Evolutionary conservation across 2,329 filamentous ascomycete genomes (phyloP), one percentile per base, ranked within the genome.

Genomic region (Penicillium polonicum): DNA sequence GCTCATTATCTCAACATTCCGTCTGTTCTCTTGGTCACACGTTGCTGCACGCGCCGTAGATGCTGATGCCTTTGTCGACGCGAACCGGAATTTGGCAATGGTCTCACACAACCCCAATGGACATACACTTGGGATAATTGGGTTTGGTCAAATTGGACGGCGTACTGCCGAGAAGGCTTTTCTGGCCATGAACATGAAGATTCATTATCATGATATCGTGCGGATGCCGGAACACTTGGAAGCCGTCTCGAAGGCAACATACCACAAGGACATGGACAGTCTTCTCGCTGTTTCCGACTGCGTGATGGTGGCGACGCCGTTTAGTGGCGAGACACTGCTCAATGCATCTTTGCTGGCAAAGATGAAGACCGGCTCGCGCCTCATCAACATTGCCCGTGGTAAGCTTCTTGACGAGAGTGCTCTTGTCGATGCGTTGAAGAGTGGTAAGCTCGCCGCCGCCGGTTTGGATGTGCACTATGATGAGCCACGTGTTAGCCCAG

Each of bases 1-100:
- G 67, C 82, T 88, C 65, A 83, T 91, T 64, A 82, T 92, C 49
- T 83, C 83, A 9, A 85, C 84, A 15, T 91, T 90, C 76, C 85
- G 88, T 51, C 80, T 84, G 45, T 81, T 91, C 13, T 80, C 84
- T 1, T 90, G 87, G 83, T 87, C 83, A 60, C 81, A 84, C 50
- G 68, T 78, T 2, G 83, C 85, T 1, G 86, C 86, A 0, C 71
- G 80, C 3, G 76, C 77, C 3, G 70, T 74, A 17, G 72, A 79
- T 53, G 67, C 78, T 0, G 61, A 69, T 0, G 64, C 75, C 13
- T 90, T 89, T 70, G 70, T 72, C 23, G 76, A 82, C 60, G 86
- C 87, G 58, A 88, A 90, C 69, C 77, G 77, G 13, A 78, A 81
- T 55, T 83, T 86, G 1, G 85, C 86, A 0, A 78, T 79, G 5